A percentile compares a stretch with the other conserved stretches of the same genome.
phyloP scores from a whole-genome alignment of 2,329 filamentous ascomycete species.

The Pseudogymnoascus sp. region DNA sequence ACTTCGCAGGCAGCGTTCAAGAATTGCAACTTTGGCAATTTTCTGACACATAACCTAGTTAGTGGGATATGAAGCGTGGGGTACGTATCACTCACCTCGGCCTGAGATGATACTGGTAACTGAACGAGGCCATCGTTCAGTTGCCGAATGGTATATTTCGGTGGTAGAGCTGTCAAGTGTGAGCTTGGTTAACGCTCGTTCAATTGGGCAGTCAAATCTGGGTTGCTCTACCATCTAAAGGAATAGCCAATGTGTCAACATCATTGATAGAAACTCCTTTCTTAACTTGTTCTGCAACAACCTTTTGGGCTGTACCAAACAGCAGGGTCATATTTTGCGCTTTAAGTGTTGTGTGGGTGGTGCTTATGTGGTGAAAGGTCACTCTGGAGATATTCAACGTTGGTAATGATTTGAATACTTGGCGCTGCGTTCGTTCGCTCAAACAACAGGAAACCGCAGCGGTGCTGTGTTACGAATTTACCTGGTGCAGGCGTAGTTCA shows the following conservation, averaged over 20 bases:
- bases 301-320: background rate
- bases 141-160: background rate
- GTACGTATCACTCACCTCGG: background rate
- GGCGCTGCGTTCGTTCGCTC: background rate
- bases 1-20: background rate
- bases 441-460: background rate
- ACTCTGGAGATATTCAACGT: background rate
- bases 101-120: background rate
- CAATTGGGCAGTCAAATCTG: background rate
- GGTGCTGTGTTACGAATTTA: background rate
- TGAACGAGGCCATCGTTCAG: background rate
- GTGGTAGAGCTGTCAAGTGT: background rate
- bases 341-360: background rate
- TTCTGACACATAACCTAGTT: background rate
- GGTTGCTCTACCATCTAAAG: background rate
- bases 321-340: constrained; percentile 3
- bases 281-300: background rate
- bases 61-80: background rate
- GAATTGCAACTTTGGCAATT: background rate
- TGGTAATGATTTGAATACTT: background rate
- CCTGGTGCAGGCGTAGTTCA: background rate
- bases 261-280: background rate
- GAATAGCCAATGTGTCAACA: background rate
- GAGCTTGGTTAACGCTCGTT: background rate
- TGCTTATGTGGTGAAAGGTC: background rate